Percentiles rank a stretch among this genome's conserved stretches.
phyloP scores from a whole-genome alignment of 257 asterid genomes.

The Scutellaria baicalensis region DNA sequence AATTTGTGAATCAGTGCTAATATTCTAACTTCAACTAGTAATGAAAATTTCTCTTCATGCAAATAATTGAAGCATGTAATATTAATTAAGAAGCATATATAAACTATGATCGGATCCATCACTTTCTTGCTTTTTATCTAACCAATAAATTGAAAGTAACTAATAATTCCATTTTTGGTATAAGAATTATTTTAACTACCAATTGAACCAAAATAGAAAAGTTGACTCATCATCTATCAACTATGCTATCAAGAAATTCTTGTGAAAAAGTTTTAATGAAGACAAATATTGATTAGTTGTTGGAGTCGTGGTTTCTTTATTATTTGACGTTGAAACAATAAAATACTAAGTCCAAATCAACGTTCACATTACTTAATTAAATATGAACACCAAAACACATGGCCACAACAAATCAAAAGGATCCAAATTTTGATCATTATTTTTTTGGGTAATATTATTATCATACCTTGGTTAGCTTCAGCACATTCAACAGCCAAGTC shows the following conservation, averaged over 20 bases:
- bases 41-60: neutral
- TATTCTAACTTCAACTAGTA: too few relatives aligned
- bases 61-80: neutral
- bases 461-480: constrained; percentile 74
- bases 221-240: constrained; percentile 20
- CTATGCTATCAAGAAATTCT: constrained; percentile 22
- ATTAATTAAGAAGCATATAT: neutral
- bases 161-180: too few relatives aligned
- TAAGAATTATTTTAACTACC: too few relatives aligned
- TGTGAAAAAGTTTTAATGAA: neutral
- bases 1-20: too few relatives aligned
- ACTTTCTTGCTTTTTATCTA: neutral
- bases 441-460: neutral
- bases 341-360: constrained; percentile 20
- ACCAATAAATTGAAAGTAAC: neutral
- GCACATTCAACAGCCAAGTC: constrained; percentile 93
- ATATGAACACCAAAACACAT: neutral
- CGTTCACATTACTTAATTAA: constrained; percentile 17
- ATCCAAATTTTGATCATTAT: neutral
- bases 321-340: constrained; percentile 2
- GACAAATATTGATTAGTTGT: neutral
- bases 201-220: constrained; percentile 1
- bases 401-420: neutral
- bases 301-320: constrained; percentile 1
- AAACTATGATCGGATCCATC: neutral